Percentiles rank a stretch among this genome's conserved stretches.
These are phyloP conservation scores for Cutaneotrichosporon mucoides DNA, from an alignment of 1,284 basidiomycete genomes.

Conservation along the genomic window DNA sequence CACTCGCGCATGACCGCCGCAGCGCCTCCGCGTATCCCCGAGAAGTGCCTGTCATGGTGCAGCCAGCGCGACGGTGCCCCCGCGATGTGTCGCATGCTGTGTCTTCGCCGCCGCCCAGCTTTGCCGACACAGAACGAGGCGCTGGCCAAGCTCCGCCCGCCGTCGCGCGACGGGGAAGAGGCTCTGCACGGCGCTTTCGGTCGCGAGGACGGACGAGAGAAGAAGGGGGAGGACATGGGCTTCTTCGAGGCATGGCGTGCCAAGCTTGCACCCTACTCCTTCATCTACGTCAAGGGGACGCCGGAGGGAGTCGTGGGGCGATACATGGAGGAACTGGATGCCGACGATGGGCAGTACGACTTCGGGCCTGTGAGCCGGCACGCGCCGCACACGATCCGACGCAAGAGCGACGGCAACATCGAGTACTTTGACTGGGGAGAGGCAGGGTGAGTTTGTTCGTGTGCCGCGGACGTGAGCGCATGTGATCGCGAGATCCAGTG, in stretches of 20 bases:
- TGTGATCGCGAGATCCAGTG: too few relatives aligned
- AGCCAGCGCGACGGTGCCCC: conserved; percentile 29
- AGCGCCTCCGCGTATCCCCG: conserved; percentile 24
- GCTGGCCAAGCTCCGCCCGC: conserved; percentile 29
- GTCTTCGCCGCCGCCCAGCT: conserved; percentile 28
- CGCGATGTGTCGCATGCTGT: conserved; percentile 42
- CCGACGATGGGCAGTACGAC: conserved; percentile 40
- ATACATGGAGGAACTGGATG: conserved; percentile 46
- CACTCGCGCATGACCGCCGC: not conserved
- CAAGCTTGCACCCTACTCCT: conserved; percentile 32
- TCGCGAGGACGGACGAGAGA: too few relatives aligned
- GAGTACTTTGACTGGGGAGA: conserved; percentile 41
- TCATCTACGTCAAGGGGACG: conserved; percentile 40
- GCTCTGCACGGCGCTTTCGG: too few relatives aligned
- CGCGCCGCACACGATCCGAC: conserved; percentile 12
- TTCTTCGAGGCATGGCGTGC: conserved; percentile 30
- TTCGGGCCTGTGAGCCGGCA: conserved; percentile 34
- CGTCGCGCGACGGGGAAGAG: not conserved
- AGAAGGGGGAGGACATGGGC: not conserved
- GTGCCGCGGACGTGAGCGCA: too few relatives aligned
- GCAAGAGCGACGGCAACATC: conserved; percentile 18
- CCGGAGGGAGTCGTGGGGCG: conserved; percentile 42
- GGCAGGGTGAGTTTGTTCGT: conserved; percentile 32
- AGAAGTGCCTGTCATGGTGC: conserved; percentile 43
- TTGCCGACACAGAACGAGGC: conserved; percentile 24